Conservation (phyloP, 208 protist species). For the Wallacemonas sp. region DNA sequence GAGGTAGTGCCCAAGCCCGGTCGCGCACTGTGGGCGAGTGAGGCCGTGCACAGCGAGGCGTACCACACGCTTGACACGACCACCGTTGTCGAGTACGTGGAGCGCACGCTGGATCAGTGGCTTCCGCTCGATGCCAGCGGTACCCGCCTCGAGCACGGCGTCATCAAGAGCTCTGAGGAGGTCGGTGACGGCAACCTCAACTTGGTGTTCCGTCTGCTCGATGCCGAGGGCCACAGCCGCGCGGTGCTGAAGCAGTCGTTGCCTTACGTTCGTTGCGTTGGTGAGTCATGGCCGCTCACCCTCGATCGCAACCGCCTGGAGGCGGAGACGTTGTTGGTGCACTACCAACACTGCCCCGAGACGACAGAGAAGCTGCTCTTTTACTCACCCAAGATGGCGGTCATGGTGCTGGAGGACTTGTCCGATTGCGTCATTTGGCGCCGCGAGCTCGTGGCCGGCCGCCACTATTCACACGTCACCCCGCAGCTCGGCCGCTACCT, state of each 20-base stretch:
- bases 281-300: slow-evolving; percentile 31
- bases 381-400: slow-evolving; percentile 24
- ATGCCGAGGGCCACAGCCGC: slow-evolving; percentile 15
- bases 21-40: neutral
- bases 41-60: neutral
- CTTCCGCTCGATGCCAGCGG: neutral
- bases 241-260: slow-evolving; percentile 32
- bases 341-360: slow-evolving; percentile 15
- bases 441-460: slow-evolving; percentile 18
- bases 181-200: slow-evolving; percentile 38
- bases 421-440: slow-evolving; percentile 32
- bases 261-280: slow-evolving; percentile 31
- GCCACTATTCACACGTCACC: slow-evolving; percentile 24
- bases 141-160: slow-evolving; percentile 8
- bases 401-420: slow-evolving; percentile 28
- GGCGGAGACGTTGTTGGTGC: slow-evolving; percentile 30
- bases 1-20: neutral
- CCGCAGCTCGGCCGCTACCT: slow-evolving; percentile 32
- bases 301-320: slow-evolving; percentile 37
- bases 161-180: slow-evolving; percentile 19
- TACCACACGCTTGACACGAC: slow-evolving; percentile 19
- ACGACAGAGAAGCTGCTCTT: slow-evolving; percentile 29
- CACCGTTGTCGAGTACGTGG: slow-evolving; percentile 23
- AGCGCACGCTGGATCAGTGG: slow-evolving; percentile 16
- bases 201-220: slow-evolving; percentile 27